Percentiles rank a stretch among this genome's conserved stretches.
Conservation (phyloP, 2,329 filamentous ascomycete species). For the Penicillium sp. region DNA sequence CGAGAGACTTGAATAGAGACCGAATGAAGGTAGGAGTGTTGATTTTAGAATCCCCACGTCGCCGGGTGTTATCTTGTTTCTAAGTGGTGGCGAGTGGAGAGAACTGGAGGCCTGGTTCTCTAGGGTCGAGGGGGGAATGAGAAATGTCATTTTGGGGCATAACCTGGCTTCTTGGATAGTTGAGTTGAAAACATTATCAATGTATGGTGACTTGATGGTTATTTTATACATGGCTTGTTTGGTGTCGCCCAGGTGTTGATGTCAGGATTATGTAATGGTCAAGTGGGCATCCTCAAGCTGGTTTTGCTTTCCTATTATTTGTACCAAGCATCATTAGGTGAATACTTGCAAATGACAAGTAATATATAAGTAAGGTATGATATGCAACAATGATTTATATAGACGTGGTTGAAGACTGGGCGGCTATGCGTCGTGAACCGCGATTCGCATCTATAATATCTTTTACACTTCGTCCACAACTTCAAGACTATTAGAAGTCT, state of each 20-base stretch:
- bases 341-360: too few species aligned
- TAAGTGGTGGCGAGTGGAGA: not conserved
- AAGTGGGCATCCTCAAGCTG: not conserved
- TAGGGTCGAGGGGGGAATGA: not conserved
- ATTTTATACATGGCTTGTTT: not conserved
- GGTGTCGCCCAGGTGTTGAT: conserved; percentile 5
- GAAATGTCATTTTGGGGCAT: not conserved
- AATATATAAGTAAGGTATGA: too few species aligned
- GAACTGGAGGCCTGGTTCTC: not conserved
- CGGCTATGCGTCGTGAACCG: too few species aligned
- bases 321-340: too few species aligned
- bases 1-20: conserved; percentile 46
- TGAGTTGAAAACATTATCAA: not conserved
- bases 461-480: too few species aligned
- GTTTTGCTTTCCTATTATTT: not conserved
- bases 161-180: not conserved
- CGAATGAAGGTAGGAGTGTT: conserved; percentile 48
- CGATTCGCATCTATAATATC: too few species aligned
- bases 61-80: conserved; percentile 9
- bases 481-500: too few species aligned
- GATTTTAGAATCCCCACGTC: conserved; percentile 47
- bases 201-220: not conserved
- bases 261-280: conserved; percentile 14
- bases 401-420: too few species aligned
- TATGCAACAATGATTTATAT: too few species aligned